Percentiles rank a stretch among this genome's conserved stretches.
Evolutionary conservation across 1,139 yeast genomes (phyloP).

Genomic region (Magnusiomyces tetraspermus): DNA sequence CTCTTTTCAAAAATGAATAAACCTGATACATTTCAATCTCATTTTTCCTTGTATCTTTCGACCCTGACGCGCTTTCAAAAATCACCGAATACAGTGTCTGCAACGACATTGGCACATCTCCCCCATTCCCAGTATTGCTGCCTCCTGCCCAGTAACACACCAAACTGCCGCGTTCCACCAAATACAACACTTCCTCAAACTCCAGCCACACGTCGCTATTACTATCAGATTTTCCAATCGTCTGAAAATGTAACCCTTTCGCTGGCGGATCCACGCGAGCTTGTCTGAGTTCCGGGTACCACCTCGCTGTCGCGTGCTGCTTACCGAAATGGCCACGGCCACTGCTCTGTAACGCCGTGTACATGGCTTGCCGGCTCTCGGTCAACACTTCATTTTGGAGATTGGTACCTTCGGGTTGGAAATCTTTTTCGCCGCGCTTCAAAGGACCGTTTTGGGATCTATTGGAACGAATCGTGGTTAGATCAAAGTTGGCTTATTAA

Average conservation of each 20-base stretch:
- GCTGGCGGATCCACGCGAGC: slow-evolving; percentile 47
- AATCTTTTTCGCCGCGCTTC: slow-evolving; percentile 75
- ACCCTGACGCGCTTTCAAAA: slow-evolving; percentile 22
- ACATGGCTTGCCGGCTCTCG: slow-evolving; percentile 64
- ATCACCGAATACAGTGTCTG: slow-evolving; percentile 56
- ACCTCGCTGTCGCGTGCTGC: slow-evolving; percentile 35
- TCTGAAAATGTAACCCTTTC: slow-evolving; percentile 64
- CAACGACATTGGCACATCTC: slow-evolving; percentile 44
- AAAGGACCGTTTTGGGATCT: slow-evolving; percentile 36
- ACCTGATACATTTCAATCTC: slow-evolving; percentile 56
- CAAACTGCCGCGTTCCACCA: slow-evolving; percentile 77
- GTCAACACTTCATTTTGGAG: slow-evolving; percentile 46
- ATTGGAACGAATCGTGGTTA: slow-evolving; percentile 19
- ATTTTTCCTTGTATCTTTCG: slow-evolving; percentile 16
- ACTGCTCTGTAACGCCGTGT: slow-evolving; percentile 48
- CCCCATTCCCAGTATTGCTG: no score
- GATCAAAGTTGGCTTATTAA: no score
- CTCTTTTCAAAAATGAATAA: slow-evolving; percentile 64
- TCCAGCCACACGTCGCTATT: slow-evolving; percentile 43
- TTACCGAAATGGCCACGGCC: slow-evolving; percentile 48
- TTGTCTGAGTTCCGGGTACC: slow-evolving; percentile 35
- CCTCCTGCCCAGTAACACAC: slow-evolving; percentile 37
- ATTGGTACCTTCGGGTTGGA: slow-evolving; percentile 71
- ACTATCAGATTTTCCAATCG: slow-evolving; percentile 55
- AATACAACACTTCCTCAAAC: slow-evolving; percentile 63